Evolutionary conservation across 192 early-diverging fungal species (phyloP).

Genomic region (Entomortierella beljakovae): DNA sequence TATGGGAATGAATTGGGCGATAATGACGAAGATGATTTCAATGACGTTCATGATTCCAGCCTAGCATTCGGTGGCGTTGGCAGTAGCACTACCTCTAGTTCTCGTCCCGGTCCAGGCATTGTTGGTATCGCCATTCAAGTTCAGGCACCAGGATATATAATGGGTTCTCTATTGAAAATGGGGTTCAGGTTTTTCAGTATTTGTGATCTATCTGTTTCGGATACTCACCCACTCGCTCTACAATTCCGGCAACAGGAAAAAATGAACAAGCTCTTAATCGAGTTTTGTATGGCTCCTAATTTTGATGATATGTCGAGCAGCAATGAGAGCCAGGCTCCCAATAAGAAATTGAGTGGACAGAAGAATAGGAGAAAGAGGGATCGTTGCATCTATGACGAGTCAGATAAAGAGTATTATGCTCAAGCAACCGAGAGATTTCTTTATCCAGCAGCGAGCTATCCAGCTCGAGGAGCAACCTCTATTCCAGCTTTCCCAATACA

Average conservation of each 20-base stretch:
- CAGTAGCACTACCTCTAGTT: conserved; percentile 42
- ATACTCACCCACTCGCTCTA: conserved; percentile 30
- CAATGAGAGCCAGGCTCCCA: neutral
- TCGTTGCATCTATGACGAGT: neutral
- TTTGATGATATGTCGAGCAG: neutral
- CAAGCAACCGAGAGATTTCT: conserved; percentile 24
- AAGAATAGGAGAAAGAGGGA: neutral
- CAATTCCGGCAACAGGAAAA: conserved; percentile 43
- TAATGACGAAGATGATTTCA: conserved; percentile 6
- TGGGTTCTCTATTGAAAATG: conserved; percentile 26
- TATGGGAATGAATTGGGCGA: neutral
- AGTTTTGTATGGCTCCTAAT: conserved; percentile 48
- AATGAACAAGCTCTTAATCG: conserved; percentile 37
- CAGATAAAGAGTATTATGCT: conserved; percentile 20
- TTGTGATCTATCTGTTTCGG: conserved; percentile 48
- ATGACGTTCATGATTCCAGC: conserved; percentile 30
- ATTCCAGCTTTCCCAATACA: neutral
- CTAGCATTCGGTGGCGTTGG: conserved; percentile 46
- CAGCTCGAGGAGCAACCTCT: conserved; percentile 11
- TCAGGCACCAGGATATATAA: conserved; percentile 36
- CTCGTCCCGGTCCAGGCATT: conserved; percentile 44
- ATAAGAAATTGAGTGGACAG: neutral
- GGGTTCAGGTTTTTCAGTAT: conserved; percentile 49
- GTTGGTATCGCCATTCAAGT: conserved; percentile 45
- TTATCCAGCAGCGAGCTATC: conserved; percentile 25